Conservation (phyloP, 495 filamentous ascomycete species). For the Pseudoneurospora amorphoporcata region DNA sequence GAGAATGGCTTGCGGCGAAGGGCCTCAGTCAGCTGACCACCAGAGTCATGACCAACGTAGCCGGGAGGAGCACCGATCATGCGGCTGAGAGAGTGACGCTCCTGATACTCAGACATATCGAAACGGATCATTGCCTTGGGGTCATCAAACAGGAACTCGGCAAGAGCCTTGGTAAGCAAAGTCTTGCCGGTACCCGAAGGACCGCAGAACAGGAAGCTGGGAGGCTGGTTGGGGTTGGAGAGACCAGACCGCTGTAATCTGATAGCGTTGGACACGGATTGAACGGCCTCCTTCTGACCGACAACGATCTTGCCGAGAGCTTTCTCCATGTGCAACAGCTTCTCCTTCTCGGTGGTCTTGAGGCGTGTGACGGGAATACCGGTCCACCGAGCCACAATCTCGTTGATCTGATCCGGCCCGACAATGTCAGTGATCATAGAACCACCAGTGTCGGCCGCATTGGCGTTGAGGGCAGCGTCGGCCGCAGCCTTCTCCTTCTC, state of each 20-base stretch:
- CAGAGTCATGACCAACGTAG: constrained; percentile 93
- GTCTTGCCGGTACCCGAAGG: constrained; percentile 98
- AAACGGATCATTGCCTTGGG: constrained; percentile 96
- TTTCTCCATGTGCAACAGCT: constrained; percentile 89
- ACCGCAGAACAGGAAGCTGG: constrained; percentile 96
- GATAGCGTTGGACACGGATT: constrained; percentile 89
- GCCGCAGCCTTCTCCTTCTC: constrained; percentile 69
- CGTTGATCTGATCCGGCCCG: constrained; percentile 97
- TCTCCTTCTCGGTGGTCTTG: constrained; percentile 93
- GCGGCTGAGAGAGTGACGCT: constrained; percentile 87
- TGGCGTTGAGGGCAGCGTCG: constrained; percentile 62
- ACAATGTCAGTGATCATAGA: constrained; percentile 84
- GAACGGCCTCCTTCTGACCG: constrained; percentile 91
- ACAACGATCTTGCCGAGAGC: constrained; percentile 73
- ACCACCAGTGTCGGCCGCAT: constrained; percentile 46
- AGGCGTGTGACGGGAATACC: constrained; percentile 92
- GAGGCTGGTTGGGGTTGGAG: constrained; percentile 87
- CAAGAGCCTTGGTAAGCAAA: constrained; percentile 87
- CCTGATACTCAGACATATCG: constrained; percentile 99
- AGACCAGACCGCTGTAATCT: constrained; percentile 88
- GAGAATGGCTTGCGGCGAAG: constrained; percentile 93
- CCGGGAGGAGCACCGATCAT: constrained; percentile 98
- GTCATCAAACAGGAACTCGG: constrained; percentile 97
- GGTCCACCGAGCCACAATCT: constrained; percentile 92
- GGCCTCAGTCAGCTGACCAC: constrained; percentile 89